These are phyloP conservation scores for Cercophora sp. DNA, from an alignment of 495 filamentous ascomycete genomes.

Conservation along the genomic window DNA sequence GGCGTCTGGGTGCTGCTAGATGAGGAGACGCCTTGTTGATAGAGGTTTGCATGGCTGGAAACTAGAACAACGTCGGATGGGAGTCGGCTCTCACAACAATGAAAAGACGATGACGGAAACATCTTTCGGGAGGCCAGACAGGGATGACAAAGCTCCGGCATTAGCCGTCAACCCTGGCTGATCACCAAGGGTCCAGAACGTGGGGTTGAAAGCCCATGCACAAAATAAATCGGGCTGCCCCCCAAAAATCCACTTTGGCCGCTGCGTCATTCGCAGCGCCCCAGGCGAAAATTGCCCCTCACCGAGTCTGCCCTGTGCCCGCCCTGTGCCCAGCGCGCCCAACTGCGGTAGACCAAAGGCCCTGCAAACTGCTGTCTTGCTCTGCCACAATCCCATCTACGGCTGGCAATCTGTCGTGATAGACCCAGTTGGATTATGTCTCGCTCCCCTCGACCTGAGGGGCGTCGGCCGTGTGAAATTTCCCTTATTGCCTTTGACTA, in stretches of 20 bases:
- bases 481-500: constrained; percentile 13
- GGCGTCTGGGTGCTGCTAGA: too few relatives aligned
- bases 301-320: too few relatives aligned
- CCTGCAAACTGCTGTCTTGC: too few relatives aligned
- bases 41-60: background rate
- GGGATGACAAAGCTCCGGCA: too few relatives aligned
- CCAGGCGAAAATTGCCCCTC: too few relatives aligned
- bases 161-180: background rate
- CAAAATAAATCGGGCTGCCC: constrained; percentile 21
- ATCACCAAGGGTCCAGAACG: background rate
- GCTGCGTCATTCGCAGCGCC: background rate
- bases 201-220: constrained; percentile 14
- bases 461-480: constrained; percentile 8
- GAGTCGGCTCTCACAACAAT: background rate
- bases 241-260: constrained; percentile 17
- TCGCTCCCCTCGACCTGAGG: constrained; percentile 11
- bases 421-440: constrained; percentile 20
- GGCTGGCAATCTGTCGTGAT: too few relatives aligned
- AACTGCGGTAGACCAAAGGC: too few relatives aligned
- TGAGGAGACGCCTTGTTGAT: background rate
- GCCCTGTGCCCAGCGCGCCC: too few relatives aligned
- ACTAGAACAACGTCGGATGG: background rate
- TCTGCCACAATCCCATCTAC: too few relatives aligned
- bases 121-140: too few relatives aligned
- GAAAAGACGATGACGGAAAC: too few relatives aligned